phyloP scores from a whole-genome alignment of 2,329 filamentous ascomycete species.

The Fusarium guadeloupense region DNA sequence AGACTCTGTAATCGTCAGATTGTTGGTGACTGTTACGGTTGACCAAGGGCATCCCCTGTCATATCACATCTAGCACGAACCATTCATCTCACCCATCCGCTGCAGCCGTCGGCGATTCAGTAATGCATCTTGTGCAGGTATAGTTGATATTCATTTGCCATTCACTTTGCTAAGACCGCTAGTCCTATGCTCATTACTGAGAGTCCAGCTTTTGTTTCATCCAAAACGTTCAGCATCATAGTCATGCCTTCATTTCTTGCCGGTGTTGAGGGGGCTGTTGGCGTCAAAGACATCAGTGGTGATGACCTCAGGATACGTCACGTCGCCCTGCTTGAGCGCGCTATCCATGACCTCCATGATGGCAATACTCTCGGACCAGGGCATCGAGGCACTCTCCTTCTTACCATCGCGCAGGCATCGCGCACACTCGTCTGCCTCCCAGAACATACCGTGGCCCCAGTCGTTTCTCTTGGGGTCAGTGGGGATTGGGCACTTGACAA shows the following conservation, averaged over 20 bases:
- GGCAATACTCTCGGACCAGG: conserved; percentile 78
- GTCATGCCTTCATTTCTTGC: conserved; percentile 48
- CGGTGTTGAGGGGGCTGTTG: conserved; percentile 70
- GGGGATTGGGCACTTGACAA: conserved; percentile 64
- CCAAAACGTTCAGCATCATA: background rate
- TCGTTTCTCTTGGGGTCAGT: conserved; percentile 56
- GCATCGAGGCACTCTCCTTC: conserved; percentile 76
- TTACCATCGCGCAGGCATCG: conserved; percentile 79
- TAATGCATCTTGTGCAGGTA: conserved; percentile 14
- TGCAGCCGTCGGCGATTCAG: conserved; percentile 21
- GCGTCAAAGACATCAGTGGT: conserved; percentile 66
- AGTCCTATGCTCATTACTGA: conserved; percentile 2
- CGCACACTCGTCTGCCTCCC: conserved; percentile 84
- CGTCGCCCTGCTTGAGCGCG: conserved; percentile 61
- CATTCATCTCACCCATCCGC: conserved; percentile 31
- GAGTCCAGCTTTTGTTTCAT: background rate
- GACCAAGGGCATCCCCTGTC: conserved; percentile 12
- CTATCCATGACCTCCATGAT: conserved; percentile 81
- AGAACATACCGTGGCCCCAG: conserved; percentile 86
- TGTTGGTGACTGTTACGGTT: conserved; percentile 16
- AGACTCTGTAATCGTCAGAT: conserved; percentile 22
- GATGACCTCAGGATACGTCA: conserved; percentile 65
- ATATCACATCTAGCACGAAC: conserved; percentile 38
- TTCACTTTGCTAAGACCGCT: conserved; percentile 3
- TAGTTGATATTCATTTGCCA: conserved; percentile 1